Conservation (phyloP, 768 basidiomycete genomes). For the Gloeostereum incarnatum region DNA sequence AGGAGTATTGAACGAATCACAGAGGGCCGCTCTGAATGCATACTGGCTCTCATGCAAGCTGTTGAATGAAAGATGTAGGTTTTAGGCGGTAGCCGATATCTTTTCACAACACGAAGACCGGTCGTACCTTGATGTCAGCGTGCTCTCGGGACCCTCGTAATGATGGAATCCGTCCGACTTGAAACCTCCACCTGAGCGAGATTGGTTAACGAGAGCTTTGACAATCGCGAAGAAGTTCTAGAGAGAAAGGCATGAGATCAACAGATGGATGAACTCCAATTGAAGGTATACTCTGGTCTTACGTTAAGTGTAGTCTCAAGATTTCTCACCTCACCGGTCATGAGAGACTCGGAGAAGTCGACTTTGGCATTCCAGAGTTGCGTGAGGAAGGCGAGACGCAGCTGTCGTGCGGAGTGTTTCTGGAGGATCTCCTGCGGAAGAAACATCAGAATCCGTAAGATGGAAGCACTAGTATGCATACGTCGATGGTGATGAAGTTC, state of each 20-base stretch:
- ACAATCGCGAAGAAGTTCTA: slow-evolving; percentile 93
- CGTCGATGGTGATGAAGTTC: slow-evolving; percentile 97
- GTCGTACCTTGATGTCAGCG: slow-evolving; percentile 54
- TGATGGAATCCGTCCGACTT: slow-evolving; percentile 54
- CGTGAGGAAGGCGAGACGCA: slow-evolving; percentile 85
- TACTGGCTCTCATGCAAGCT: slow-evolving; percentile 72
- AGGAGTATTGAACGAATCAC: slow-evolving; percentile 97
- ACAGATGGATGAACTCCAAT: slow-evolving; percentile 6
- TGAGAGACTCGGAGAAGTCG: slow-evolving; percentile 87
- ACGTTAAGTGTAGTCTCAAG: slow-evolving; percentile 85
- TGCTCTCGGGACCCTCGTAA: slow-evolving; percentile 58
- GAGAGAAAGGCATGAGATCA: slow-evolving; percentile 5
- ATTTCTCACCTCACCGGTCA: slow-evolving; percentile 82
- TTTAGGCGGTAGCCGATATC: background rate
- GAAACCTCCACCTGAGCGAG: slow-evolving; percentile 33
- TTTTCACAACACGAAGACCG: background rate
- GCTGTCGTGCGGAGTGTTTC: slow-evolving; percentile 76
- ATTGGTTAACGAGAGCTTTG: slow-evolving; percentile 67
- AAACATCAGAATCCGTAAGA: slow-evolving; percentile 3
- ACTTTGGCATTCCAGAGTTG: slow-evolving; percentile 90
- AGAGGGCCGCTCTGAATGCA: slow-evolving; percentile 78
- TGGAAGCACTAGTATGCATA: slow-evolving; percentile 23
- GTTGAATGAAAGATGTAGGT: slow-evolving; percentile 8
- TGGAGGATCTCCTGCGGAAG: slow-evolving; percentile 68
- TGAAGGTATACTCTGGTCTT: slow-evolving; percentile 14